Evolutionary conservation across 1,284 basidiomycete genomes (phyloP).

Genomic region (Puccinia horiana): DNA sequence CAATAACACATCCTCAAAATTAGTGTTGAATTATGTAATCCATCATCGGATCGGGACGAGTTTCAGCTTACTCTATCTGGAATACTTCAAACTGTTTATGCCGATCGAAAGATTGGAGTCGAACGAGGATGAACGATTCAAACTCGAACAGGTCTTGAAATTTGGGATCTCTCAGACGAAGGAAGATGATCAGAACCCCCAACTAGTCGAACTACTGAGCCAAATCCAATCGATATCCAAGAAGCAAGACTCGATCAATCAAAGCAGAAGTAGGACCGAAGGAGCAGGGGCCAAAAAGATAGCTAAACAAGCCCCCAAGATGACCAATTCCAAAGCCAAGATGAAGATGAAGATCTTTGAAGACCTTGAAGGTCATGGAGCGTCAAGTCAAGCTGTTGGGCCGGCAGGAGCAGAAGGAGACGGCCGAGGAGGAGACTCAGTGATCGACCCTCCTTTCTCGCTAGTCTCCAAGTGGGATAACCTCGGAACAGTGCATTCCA

Average conservation of each 20-base stretch:
- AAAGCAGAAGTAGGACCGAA: neutral
- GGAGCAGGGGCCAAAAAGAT: neutral
- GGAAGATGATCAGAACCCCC: neutral
- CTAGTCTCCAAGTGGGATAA: slow-evolving; percentile 33
- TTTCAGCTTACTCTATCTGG: slow-evolving; percentile 79
- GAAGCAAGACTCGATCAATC: neutral
- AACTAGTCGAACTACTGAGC: neutral
- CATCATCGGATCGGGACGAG: slow-evolving; percentile 75
- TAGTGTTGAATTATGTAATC: slow-evolving; percentile 76
- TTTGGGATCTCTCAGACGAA: slow-evolving; percentile 18
- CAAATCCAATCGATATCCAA: slow-evolving; percentile 14
- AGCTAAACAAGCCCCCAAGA: neutral
- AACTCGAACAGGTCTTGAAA: slow-evolving; percentile 29
- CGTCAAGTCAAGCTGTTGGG: neutral
- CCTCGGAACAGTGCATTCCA: slow-evolving; percentile 34
- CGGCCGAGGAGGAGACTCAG: neutral
- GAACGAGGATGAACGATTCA: slow-evolving; percentile 63
- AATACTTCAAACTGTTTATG: slow-evolving; percentile 70
- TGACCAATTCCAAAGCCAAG: slow-evolving; percentile 18
- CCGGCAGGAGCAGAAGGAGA: neutral
- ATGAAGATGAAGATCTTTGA: slow-evolving; percentile 45
- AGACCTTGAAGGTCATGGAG: neutral
- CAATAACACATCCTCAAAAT: slow-evolving; percentile 60
- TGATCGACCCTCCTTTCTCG: slow-evolving; percentile 16
- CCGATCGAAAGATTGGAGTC: slow-evolving; percentile 62